phyloP scores from a whole-genome alignment of 306 rosid genomes.

The Begonia fuchsioides region DNA sequence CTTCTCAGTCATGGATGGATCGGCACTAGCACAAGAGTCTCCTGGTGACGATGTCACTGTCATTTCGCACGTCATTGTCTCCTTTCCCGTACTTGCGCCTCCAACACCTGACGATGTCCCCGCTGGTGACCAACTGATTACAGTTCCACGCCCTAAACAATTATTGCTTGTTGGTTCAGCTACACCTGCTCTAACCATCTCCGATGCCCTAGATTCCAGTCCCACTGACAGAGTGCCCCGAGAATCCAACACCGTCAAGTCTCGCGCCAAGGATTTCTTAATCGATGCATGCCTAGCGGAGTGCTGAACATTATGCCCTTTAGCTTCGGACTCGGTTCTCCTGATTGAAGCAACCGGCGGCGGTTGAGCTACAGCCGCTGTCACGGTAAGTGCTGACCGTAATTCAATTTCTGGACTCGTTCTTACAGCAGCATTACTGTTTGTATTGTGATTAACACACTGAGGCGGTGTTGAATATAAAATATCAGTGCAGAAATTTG shows the following conservation, averaged over 20 bases:
- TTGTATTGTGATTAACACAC: conserved; percentile 1
- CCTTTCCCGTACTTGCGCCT: conserved; percentile 11
- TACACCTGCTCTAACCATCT: conserved; percentile 16
- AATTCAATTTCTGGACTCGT: conserved; percentile 15
- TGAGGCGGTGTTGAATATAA: conserved; percentile 14
- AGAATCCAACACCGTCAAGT: conserved; percentile 46
- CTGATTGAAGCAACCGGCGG: conserved; percentile 33
- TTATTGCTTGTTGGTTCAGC: conserved; percentile 9
- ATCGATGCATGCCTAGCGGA: conserved; percentile 24
- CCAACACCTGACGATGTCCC: conserved; percentile 5
- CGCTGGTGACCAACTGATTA: conserved; percentile 10
- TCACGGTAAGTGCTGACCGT: conserved; percentile 8
- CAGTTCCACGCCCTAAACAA: conserved; percentile 4
- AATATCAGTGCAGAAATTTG: conserved; percentile 36
- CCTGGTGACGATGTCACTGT: conserved; percentile 46
- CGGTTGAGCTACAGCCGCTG: conserved; percentile 5
- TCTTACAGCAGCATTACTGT: conserved; percentile 7
- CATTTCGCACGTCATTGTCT: conserved; percentile 25
- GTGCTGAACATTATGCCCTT: conserved; percentile 21
- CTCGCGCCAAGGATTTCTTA: conserved; percentile 18
- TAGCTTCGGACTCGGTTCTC: conserved; percentile 12
- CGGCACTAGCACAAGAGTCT: conserved; percentile 32
- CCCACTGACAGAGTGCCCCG: conserved; percentile 31
- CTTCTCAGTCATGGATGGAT: conserved; percentile 17
- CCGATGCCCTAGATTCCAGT: conserved; percentile 14